Evolutionary conservation across 2,329 filamentous ascomycete species (phyloP).

Genomic region (Domatiomyces catenatus): DNA sequence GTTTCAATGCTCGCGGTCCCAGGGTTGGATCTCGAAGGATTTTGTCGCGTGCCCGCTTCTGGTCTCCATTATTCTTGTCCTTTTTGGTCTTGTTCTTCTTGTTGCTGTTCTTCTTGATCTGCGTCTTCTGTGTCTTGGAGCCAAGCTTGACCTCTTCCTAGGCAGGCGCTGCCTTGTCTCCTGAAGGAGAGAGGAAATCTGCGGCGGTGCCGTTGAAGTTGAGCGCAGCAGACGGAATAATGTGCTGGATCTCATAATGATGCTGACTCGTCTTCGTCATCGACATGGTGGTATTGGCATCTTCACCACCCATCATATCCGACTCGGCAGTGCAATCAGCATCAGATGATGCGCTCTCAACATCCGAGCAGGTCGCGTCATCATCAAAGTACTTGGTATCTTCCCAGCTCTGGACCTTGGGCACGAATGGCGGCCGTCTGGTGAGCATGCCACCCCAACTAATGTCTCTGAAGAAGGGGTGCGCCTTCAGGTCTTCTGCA

Average conservation of each 20-base stretch:
- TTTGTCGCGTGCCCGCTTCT: constrained; percentile 69
- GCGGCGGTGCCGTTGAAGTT: constrained; percentile 1
- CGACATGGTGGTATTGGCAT: neutral
- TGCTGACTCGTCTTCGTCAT: constrained; percentile 10
- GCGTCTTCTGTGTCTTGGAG: neutral
- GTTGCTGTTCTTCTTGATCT: neutral
- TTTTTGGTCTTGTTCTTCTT: constrained; percentile 18
- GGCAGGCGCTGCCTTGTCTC: neutral
- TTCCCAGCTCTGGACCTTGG: constrained; percentile 49
- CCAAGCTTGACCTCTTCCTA: neutral
- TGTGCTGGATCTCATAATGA: constrained; percentile 15
- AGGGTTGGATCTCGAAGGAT: constrained; percentile 58
- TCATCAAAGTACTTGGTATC: constrained; percentile 87
- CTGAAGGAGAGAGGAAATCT: neutral
- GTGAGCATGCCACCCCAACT: constrained; percentile 62
- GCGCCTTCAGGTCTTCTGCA: constrained; percentile 74
- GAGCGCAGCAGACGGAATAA: constrained; percentile 13
- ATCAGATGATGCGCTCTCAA: constrained; percentile 32
- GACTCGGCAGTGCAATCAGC: constrained; percentile 27
- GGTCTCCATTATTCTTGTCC: constrained; percentile 38
- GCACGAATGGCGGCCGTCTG: constrained; percentile 62
- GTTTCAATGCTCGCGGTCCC: constrained; percentile 54
- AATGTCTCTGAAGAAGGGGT: constrained; percentile 70
- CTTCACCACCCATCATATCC: neutral
- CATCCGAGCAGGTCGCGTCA: constrained; percentile 54